Base-by-base conservation (phyloP, 1,139 yeast species). In the Pneumocystis canis region DNA sequence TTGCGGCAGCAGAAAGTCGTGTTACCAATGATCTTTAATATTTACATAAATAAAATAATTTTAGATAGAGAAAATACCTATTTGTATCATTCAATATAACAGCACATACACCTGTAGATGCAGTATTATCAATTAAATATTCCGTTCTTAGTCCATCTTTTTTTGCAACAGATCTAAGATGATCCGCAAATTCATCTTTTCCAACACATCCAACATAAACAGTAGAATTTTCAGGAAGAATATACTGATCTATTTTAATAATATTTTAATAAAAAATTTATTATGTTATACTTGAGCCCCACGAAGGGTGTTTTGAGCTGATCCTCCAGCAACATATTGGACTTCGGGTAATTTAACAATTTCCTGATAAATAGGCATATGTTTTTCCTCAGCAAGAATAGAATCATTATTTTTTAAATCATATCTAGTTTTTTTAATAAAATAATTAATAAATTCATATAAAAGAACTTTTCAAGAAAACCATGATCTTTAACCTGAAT, bases 291-390 rank as follows among this genome's bases (percentile, higher is more conserved):
- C 67, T 73, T 92, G 97, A 62, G 97, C 97, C 73, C 96, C 99
- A 78, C 99, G 84, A 65, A 98, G 97, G 67, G 98, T 85, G 79
- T 92, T 92, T 79, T 92, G 99, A 66, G 97, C 98, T 70, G 99
- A 98, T 74, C 99, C 99, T 70, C 99, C 99, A 66, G 99, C 98
- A 70, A 92, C 83, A 68, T 84, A 77, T 72, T 83, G 82, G 69
- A 87, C 84, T 67, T 80, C 82, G 58, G 81, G 78, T 73, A 78
- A 78, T 62, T 79, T 77, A 69, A 87, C 81, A 7, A 65, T 66
- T 76, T 90, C 97, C 65, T 82, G 85, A 75, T 79, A 92, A 74
- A 92, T 87, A 64, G 90, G 88, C 82, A 84, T 77, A 78, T 89
- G 97, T 76, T 85, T 82, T 69, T 84, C 90, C 71, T 90, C 97